A percentile compares a stretch with the other conserved stretches of the same genome.
phyloP scores from a whole-genome alignment of 148 eudicot species.

The Talinum fruticosum region DNA sequence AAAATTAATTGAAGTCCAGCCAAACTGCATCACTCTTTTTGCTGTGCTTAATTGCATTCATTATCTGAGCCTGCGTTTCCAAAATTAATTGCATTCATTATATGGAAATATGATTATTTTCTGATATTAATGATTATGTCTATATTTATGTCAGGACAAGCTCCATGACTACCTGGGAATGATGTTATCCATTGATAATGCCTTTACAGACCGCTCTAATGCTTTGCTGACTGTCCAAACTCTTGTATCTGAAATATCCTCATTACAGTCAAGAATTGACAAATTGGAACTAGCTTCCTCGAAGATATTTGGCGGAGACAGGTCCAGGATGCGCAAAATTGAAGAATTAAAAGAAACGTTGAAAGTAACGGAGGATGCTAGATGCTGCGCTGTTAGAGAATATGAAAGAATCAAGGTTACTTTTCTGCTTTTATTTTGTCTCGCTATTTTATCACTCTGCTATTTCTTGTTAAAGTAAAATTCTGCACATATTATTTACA shows the following conservation, averaged over 20 bases:
- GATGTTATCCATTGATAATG: conserved; percentile 92
- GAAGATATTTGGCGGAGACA: conserved; percentile 95
- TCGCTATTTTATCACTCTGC: too few relatives aligned
- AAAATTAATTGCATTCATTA: background rate
- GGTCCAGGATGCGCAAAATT: conserved; percentile 78
- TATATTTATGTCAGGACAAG: conserved; percentile 64
- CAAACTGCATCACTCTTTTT: background rate
- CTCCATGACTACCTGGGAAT: conserved; percentile 96
- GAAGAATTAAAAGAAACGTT: conserved; percentile 83
- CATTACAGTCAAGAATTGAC: conserved; percentile 71
- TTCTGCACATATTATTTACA: background rate
- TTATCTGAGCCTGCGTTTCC: background rate
- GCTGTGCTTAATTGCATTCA: background rate
- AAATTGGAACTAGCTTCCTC: conserved; percentile 92
- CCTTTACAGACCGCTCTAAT: conserved; percentile 86
- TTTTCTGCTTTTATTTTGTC: background rate
- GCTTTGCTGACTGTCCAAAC: conserved; percentile 96
- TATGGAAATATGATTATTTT: background rate
- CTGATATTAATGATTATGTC: background rate
- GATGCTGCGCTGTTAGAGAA: conserved; percentile 70
- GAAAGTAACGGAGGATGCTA: conserved; percentile 84
- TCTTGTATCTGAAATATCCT: conserved; percentile 66
- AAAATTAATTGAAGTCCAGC: background rate
- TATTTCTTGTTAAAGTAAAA: background rate
- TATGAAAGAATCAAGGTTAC: conserved; percentile 89